Conservation (phyloP, 1,139 yeast genomes). For the Magnusiomyces suaveolens region DNA sequence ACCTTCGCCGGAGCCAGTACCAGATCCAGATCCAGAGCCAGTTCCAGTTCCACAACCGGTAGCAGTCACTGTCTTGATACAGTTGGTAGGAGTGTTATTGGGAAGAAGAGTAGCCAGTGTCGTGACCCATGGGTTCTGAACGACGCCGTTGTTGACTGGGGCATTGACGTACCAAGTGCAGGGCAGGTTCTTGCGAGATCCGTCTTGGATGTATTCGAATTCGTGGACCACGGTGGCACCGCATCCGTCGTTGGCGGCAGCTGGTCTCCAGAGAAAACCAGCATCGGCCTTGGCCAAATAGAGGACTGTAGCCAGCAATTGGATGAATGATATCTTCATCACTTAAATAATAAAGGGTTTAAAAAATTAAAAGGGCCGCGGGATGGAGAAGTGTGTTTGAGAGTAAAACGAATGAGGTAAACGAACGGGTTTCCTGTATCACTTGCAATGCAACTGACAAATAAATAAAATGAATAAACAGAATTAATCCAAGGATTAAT, state of each 20-base stretch:
- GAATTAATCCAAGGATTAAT: no score
- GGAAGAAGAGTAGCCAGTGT: constrained; percentile 24
- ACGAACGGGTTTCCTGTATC: no score
- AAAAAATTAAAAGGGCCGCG: no score
- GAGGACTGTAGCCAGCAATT: not conserved
- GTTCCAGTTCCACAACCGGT: constrained; percentile 3
- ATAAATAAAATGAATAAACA: no score
- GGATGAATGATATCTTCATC: constrained; percentile 1
- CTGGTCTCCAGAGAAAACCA: constrained; percentile 20
- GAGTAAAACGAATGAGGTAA: no score
- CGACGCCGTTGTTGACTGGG: constrained; percentile 20
- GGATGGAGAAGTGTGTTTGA: no score
- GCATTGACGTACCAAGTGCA: constrained; percentile 27
- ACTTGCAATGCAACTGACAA: no score
- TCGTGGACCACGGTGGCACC: constrained; percentile 21
- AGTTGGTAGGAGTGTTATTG: constrained; percentile 13
- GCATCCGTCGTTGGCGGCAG: constrained; percentile 21
- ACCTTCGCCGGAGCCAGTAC: not conserved
- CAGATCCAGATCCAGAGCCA: not conserved
- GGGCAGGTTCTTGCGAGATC: constrained; percentile 15
- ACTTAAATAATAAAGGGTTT: no score
- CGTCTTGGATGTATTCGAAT: constrained; percentile 19
- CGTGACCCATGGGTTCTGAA: constrained; percentile 23
- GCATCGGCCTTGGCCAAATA: constrained; percentile 15
- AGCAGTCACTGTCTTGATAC: constrained; percentile 11